Evolutionary conservation across 2,329 filamentous ascomycete genomes (phyloP), one percentile per base, ranked within the genome.

Genomic region (Aspergillus costaricaensis): DNA sequence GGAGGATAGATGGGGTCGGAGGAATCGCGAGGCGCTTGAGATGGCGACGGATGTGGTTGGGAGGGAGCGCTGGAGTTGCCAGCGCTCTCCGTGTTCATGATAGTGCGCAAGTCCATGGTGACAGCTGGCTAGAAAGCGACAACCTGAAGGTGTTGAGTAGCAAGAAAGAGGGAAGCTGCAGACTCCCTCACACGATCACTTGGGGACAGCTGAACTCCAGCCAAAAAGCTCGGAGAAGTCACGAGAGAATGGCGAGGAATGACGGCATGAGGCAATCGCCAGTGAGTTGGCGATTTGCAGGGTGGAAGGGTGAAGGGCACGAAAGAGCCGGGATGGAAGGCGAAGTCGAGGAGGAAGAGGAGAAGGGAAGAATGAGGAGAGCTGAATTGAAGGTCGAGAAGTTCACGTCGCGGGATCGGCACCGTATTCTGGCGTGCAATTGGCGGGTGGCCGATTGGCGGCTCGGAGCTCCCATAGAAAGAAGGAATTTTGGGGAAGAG

Each of bases 31-130:
- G 74, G 69, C 23, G 65, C 65, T 67, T 69, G 71, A 61, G 65
- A 69, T 50, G 68, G 66, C 38, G 68, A 68, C 39, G 65, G 67
- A 30, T 60, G 68, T 49, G 66, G 55, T 49, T 62, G 63, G 14
- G 72, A 65, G 44, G 72, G 66, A 59, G 66, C 67, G 59, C 67
- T 64, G 59, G 74, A 66, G 57, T 70, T 70, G 63, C 69, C 71
- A 52, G 70, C 71, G 62, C 70, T 71, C 67, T 80, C 77, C 65
- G 57, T 78, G 70, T 83, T 83, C 76, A 83, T 81, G 68, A 83
- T 83, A 58, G 79, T 81, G 71, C 80, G 78, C 70, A 83, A 77
- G 74, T 83, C 81, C 81, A 83, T 83, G 69, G 70, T 64, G 73
- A 54, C 25, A 19, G 49, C 52, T 55, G 10, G 27, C 32, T 43